Evolutionary conservation across 768 basidiomycete genomes (phyloP), one percentile per base, ranked within the genome.

Genomic region (Megacollybia marginata): DNA sequence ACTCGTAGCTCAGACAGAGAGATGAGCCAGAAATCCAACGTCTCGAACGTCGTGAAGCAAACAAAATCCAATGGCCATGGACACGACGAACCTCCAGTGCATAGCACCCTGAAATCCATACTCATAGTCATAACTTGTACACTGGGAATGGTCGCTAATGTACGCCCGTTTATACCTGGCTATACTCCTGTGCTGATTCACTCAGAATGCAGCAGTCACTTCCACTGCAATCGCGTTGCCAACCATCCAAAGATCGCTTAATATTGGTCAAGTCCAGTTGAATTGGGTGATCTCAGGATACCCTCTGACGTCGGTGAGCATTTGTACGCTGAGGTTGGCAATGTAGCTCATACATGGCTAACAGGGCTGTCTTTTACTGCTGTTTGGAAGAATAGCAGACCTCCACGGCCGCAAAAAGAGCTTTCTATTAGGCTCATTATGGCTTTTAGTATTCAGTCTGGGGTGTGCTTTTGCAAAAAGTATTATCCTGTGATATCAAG

Each of bases 311-410:
- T 82, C 81, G 10, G 84, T 83, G 23, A 28, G 23, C 23, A 28
- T 28, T 28, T 2, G 23, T 28, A 28, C 6, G 6, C 23, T 6
- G 4, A 28, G 23, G 23, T 28, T 6, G 23, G 6, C 23, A 2
- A 6, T 28, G 23, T 6, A 28, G 23, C 6, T 28, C 6, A 28
- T 2, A 28, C 23, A 6, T 28, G 23, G 6, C 23, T 28, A 28
- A n/a, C 38, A 88, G 88, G 88, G 84, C 8, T 92, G 90, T 57
- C 69, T 92, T 10, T 74, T 92, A 3, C 71, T 92, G 9, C 74
- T 89, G 11, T 81, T 79, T 23, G 91, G 91, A 0, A 73, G 88
- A n/a, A 63, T 92, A 1, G 88, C 89, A 2, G 91, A 92, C 61
- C 65, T 88, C 2, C 82, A 85, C 54, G 90, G 92, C 1, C 75